phyloP scores from a whole-genome alignment of 345 rosid genomes.

The Triadica sebifera region DNA sequence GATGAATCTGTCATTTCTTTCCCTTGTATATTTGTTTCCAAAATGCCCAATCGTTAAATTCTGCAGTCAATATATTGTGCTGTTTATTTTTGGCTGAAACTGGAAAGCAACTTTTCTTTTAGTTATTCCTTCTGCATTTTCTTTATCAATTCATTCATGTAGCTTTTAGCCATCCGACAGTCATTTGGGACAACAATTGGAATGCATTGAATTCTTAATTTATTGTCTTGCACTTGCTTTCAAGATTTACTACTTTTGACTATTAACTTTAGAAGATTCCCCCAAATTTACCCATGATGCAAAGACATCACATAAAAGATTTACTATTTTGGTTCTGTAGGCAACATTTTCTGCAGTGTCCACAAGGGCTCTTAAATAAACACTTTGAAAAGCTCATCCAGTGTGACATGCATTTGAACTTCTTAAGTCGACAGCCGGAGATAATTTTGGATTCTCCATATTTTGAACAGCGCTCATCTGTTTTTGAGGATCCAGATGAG shows the following conservation, averaged over 20 bases:
- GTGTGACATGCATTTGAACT: slow-evolving; percentile 81
- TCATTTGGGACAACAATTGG: background rate
- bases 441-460: slow-evolving; percentile 69
- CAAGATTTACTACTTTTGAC: background rate
- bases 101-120: too few relatives aligned
- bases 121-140: background rate
- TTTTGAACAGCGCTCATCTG: slow-evolving; percentile 60
- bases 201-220: background rate
- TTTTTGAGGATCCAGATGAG: slow-evolving; percentile 72
- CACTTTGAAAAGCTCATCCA: slow-evolving; percentile 97
- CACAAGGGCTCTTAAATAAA: slow-evolving; percentile 76
- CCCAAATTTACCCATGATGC: background rate
- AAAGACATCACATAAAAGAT: slow-evolving; percentile 2
- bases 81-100: too few relatives aligned
- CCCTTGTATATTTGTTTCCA: background rate
- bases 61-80: too few relatives aligned
- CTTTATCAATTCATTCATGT: background rate
- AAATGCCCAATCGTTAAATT: background rate
- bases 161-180: background rate
- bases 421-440: slow-evolving; percentile 78
- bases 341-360: slow-evolving; percentile 94
- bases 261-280: background rate
- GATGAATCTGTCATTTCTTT: background rate
- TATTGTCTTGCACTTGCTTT: background rate
- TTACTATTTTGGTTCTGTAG: slow-evolving; percentile 35